These are phyloP conservation scores for Lentinula lateritia DNA, from an alignment of 768 basidiomycete species.

Conservation along the genomic window DNA sequence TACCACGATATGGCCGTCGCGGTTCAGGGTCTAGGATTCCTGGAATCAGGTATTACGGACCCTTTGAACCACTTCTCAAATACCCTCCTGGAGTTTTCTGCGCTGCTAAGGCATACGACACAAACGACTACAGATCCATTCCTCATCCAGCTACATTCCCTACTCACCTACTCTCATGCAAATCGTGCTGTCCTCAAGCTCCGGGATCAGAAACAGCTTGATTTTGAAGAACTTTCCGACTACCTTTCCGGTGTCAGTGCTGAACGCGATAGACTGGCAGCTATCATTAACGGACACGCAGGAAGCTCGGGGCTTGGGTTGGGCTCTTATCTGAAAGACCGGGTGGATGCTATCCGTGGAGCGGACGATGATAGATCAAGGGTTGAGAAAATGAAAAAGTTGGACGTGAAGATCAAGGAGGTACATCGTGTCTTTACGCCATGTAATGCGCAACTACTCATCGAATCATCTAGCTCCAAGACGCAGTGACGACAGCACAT, in stretches of 20 bases:
- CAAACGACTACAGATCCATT: constrained; percentile 91
- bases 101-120: constrained; percentile 80
- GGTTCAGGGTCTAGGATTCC: constrained; percentile 94
- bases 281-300: constrained; percentile 84
- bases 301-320: constrained; percentile 81
- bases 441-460: background rate
- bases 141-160: constrained; percentile 82
- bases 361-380: constrained; percentile 90
- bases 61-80: constrained; percentile 96
- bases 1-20: constrained; percentile 97
- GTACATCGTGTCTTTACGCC: constrained; percentile 31
- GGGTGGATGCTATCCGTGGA: constrained; percentile 87
- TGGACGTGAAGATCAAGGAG: constrained; percentile 95
- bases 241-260: constrained; percentile 90
- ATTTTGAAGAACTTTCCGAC: constrained; percentile 95
- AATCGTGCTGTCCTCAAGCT: constrained; percentile 93
- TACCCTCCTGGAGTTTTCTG: constrained; percentile 91
- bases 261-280: constrained; percentile 89
- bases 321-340: constrained; percentile 86
- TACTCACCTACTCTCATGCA: constrained; percentile 89
- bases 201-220: constrained; percentile 97
- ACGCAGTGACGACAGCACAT: constrained; percentile 91
- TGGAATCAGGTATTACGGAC: constrained; percentile 98
- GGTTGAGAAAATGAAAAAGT: constrained; percentile 88
- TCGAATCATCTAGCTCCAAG: constrained; percentile 65